These are phyloP conservation scores for Fusarium vanettenii DNA, from an alignment of 2,329 filamentous ascomycete genomes.

Conservation along the genomic window DNA sequence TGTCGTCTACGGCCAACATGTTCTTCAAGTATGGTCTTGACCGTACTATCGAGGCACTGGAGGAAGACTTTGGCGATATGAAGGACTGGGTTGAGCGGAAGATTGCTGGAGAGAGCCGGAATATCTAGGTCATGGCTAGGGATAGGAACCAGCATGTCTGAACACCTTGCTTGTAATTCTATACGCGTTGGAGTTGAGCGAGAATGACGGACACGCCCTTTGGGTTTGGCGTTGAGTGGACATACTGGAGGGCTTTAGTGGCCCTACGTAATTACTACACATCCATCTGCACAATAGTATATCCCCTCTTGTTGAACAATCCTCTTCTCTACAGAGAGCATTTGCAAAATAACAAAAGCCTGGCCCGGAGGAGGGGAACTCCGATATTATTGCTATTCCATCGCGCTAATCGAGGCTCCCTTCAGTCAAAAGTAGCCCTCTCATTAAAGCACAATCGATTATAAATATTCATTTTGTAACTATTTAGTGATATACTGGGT, in stretches of 20 bases:
- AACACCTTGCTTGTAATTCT: background rate
- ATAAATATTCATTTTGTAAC: too few species aligned
- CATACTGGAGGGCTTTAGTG: background rate
- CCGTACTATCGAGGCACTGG: background rate
- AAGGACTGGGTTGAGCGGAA: background rate
- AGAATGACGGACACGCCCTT: background rate
- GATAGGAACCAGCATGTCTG: background rate
- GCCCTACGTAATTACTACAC: background rate
- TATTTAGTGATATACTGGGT: too few species aligned
- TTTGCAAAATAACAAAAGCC: too few species aligned
- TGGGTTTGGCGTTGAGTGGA: background rate
- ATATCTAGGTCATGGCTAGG: too few species aligned
- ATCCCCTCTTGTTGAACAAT: too few species aligned
- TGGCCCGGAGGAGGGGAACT: too few species aligned
- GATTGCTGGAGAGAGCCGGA: background rate
- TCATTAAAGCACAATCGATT: too few species aligned
- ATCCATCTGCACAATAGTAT: background rate
- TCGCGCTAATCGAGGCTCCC: too few species aligned
- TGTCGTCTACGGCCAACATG: background rate
- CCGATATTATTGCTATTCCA: too few species aligned
- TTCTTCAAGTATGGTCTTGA: background rate
- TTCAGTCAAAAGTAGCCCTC: too few species aligned
- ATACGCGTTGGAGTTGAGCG: background rate
- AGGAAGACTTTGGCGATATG: background rate
- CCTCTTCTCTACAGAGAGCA: too few species aligned